Base-by-base conservation (phyloP, 768 basidiomycete species). In the Saitozyma sp. region DNA sequence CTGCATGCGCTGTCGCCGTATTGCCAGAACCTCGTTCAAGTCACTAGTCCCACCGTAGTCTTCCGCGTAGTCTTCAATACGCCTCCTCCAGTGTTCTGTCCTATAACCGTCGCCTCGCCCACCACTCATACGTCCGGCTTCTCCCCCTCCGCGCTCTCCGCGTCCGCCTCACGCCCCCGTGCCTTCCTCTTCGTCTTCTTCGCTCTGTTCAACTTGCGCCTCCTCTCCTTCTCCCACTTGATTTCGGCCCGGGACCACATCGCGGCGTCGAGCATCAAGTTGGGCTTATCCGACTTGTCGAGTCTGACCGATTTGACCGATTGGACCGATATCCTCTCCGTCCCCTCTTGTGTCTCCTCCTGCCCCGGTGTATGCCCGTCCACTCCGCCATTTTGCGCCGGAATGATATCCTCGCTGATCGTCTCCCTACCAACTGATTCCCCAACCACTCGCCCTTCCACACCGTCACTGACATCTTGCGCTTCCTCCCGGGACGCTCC, bases 181-280 rank as follows among this genome's bases (percentile, higher is more conserved):
- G 56, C 59, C 58, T 69, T 70, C 39, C 54, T 62, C 43, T 82
- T 82, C 77, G 86, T 89, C 81, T 92, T 93, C 82, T 89, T 92
- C 59, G 84, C 82, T 66, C 87, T 84, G 62, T 85, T 85, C 46
- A 89, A 83, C 68, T 91, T 89, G 61, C 91, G 82, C 79, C 92
- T 89, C 52, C 86, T 82, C 77, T 90, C 86, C 73, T 84, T 89
- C 13, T 91, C 90, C 67, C 83, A 84, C 71, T 82, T 82, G 64
- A 92, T 76, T 16, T 88, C 86, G 65, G 83, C 83, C 72, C 86
- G 89, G 2, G 89, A 68, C 59, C 52, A 90, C 37, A 53, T 41
- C 29, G 8, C 57, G 8, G 65, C 62, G 39, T 56, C 92, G 90
- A 74, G 92, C 80, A 90, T 93, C 54, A 49, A 19, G 52, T 51